Evolutionary conservation across 2,329 filamentous ascomycete genomes (phyloP), one percentile per base, ranked within the genome.

Genomic region (Colletotrichum chrysophilum): DNA sequence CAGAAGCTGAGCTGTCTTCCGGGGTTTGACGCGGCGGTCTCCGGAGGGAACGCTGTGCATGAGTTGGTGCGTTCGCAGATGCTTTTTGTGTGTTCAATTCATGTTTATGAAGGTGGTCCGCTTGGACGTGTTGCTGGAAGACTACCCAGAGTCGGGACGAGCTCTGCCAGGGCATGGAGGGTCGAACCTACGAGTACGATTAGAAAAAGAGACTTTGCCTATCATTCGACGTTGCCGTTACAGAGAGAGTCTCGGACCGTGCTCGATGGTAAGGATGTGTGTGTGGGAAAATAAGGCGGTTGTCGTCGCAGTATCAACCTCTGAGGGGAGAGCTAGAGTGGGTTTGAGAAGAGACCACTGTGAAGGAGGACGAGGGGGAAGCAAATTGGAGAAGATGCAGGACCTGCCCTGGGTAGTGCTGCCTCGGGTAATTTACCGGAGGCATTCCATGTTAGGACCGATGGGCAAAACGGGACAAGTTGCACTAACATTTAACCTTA

Each of bases 401-500:
- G 55, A 26, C 21, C 21, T 24, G 52, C 36, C 36, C 8, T n/a
- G 18, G 38, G 9, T 48, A n/a, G 38, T 16, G 55, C n/a, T 26
- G 13, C 58, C 28, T 61, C 58, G 58, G 26, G 28, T n/a, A 61
- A 36, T 32, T 61, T 61, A 32, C 18, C 30, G 18, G 26, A 32
- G 18, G 43, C 43, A 28, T 58, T 24, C 55, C 58, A 14, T 34
- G 58, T 32, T 71, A 52, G 52, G 28, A 21, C n/a, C 9, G 24
- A 61, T 36, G 16, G 9, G 36, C 36, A 66, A 32, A 24, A 52
- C 36, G 38, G 68, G 36, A 60, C 34, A 16, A 61, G 30, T 52
- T 32, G 72, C 72, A 66, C 72, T 61, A 71, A 62, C 61, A 61
- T 43, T 62, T 71, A 66, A 71, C 61, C 61, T 74, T 71, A 71